Evolutionary conservation across 176 grass and related monocot species (phyloP).

Genomic region (Avena eriantha): DNA sequence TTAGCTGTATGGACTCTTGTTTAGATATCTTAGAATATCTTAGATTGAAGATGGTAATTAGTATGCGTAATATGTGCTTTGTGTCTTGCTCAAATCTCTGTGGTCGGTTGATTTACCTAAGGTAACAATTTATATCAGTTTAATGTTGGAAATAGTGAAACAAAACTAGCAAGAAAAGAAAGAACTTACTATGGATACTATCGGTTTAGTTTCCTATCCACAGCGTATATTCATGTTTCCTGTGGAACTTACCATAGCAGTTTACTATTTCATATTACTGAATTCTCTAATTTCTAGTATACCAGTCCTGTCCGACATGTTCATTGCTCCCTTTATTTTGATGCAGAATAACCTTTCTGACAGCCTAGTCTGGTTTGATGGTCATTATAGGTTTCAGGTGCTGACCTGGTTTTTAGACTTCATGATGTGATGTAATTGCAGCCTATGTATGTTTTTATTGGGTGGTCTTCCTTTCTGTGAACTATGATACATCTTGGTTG

Average conservation of each 20-base stretch:
- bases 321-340: neutral
- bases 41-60: neutral
- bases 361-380: slow-evolving; percentile 4
- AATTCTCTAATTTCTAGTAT: neutral
- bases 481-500: neutral
- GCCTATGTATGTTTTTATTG: neutral
- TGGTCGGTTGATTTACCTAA: neutral
- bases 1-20: neutral
- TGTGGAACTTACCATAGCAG: neutral
- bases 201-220: neutral
- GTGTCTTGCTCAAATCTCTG: neutral
- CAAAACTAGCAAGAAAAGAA: neutral
- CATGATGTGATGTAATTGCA: neutral
- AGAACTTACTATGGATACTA: neutral
- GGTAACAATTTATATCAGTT: neutral
- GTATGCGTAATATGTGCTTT: neutral
- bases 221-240: neutral
- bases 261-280: neutral
- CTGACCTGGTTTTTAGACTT: neutral
- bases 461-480: neutral
- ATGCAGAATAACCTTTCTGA: neutral
- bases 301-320: neutral
- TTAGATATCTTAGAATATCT: slow-evolving; percentile 4
- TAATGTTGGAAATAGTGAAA: slow-evolving; percentile 1
- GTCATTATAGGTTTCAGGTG: slow-evolving; percentile 27